Percentiles rank a stretch among this genome's conserved stretches.
phyloP scores from a whole-genome alignment of 345 rosid genomes.

The Eucalyptus dawsonii region DNA sequence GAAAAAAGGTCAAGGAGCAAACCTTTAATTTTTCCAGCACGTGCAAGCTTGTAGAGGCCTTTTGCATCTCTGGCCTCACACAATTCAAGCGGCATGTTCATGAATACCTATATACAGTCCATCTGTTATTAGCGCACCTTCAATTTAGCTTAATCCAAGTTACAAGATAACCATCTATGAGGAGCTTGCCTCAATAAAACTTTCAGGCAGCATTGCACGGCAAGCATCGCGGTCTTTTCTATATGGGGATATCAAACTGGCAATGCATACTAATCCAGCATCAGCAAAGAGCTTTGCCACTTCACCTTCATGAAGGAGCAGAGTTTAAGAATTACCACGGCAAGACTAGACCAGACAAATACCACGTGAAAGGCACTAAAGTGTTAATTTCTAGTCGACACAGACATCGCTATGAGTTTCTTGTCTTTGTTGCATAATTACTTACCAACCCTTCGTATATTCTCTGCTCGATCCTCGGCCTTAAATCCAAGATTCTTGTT shows the following conservation, averaged over 20 bases:
- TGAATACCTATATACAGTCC: slow-evolving; percentile 46
- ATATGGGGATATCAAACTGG: slow-evolving; percentile 86
- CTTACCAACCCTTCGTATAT: slow-evolving; percentile 90
- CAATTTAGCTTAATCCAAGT: not conserved
- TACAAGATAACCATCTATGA: not conserved
- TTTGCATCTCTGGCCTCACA: slow-evolving; percentile 88
- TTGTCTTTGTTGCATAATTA: not conserved
- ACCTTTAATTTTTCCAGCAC: slow-evolving; percentile 91
- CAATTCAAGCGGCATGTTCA: slow-evolving; percentile 74
- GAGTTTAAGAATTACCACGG: not conserved
- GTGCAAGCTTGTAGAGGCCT: slow-evolving; percentile 90
- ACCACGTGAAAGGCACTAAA: not conserved
- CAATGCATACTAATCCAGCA: slow-evolving; percentile 84
- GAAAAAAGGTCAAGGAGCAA: not conserved
- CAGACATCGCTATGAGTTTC: not conserved
- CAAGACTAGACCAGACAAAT: not conserved
- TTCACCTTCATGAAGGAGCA: slow-evolving; percentile 37
- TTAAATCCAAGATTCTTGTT: slow-evolving; percentile 79
- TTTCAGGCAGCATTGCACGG: slow-evolving; percentile 57
- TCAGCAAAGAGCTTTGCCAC: slow-evolving; percentile 91
- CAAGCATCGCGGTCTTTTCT: slow-evolving; percentile 84
- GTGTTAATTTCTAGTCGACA: not conserved
- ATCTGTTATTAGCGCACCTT: not conserved
- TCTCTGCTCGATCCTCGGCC: slow-evolving; percentile 83
- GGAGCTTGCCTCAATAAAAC: slow-evolving; percentile 67